Percentiles rank a stretch among this genome's conserved stretches.
Evolutionary conservation across 768 basidiomycete genomes (phyloP).

Genomic region (Rubroboletus pulcherrimus): DNA sequence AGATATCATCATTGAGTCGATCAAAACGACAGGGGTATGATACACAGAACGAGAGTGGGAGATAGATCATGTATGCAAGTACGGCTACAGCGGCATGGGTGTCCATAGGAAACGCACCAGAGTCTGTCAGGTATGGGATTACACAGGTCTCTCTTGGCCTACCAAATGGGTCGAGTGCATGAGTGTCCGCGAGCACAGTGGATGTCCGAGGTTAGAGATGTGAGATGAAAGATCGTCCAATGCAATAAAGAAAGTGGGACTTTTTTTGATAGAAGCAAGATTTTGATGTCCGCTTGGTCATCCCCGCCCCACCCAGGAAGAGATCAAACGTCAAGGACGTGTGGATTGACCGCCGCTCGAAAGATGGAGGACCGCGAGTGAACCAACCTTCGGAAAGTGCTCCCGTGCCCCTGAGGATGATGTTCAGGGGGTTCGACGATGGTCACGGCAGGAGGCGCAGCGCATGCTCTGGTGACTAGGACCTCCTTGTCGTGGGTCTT

Average conservation of each 20-base stretch:
- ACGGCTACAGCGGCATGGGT: conserved; percentile 26
- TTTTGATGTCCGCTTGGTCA: conserved; percentile 21
- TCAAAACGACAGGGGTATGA: conserved; percentile 26
- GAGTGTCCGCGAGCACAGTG: conserved; percentile 24
- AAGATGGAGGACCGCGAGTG: conserved; percentile 45
- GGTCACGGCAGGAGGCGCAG: conserved; percentile 17
- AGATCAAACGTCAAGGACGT: conserved; percentile 27
- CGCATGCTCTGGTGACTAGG: conserved; percentile 6
- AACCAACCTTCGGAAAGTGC: conserved; percentile 40
- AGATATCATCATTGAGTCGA: conserved; percentile 14
- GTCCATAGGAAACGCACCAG: conserved; percentile 25
- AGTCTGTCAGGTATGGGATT: conserved; percentile 1
- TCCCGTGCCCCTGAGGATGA: conserved; percentile 27
- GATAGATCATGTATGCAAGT: conserved; percentile 19
- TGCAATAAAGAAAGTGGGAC: conserved; percentile 15
- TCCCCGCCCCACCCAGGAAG: conserved; percentile 5
- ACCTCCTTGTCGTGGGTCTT: conserved; percentile 35
- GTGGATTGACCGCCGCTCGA: conserved; percentile 28
- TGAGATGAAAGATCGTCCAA: conserved; percentile 22
- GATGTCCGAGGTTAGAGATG: conserved; percentile 24
- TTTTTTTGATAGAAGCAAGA: conserved; percentile 22
- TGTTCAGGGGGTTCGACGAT: conserved; percentile 26
- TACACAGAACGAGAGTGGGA: conserved; percentile 35
- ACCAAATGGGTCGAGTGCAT: conserved; percentile 3
- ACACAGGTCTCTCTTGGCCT: conserved; percentile 1